These are phyloP conservation scores for Colletotrichum liriopes DNA, from an alignment of 2,329 filamentous ascomycete species.

Conservation along the genomic window DNA sequence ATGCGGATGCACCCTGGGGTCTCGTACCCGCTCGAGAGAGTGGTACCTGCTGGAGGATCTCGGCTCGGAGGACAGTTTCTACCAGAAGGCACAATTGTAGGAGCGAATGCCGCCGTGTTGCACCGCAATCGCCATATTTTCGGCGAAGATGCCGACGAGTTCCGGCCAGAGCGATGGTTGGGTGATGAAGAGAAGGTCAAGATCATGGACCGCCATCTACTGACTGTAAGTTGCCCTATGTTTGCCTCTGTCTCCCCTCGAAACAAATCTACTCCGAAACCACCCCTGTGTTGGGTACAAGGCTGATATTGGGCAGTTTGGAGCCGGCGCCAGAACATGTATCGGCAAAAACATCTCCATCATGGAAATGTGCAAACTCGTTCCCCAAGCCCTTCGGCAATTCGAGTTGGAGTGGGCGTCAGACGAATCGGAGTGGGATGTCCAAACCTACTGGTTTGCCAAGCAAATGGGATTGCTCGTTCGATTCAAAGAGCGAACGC, in stretches of 20 bases:
- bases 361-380: constrained; percentile 24
- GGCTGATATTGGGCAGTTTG: constrained; percentile 3
- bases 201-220: background rate
- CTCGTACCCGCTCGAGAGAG: constrained; percentile 60
- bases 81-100: constrained; percentile 52
- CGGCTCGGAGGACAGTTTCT: constrained; percentile 50
- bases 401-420: constrained; percentile 20
- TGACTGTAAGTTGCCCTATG: background rate
- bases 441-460: constrained; percentile 17
- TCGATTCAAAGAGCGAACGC: constrained; percentile 6
- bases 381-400: constrained; percentile 6
- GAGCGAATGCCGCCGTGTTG: constrained; percentile 55
- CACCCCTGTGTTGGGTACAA: background rate
- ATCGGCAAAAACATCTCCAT: constrained; percentile 29
- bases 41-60: constrained; percentile 58
- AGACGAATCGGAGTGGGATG: constrained; percentile 9
- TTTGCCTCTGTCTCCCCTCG: too few species aligned
- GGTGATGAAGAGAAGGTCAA: constrained; percentile 46
- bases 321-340: constrained; percentile 18
- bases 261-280: too few species aligned
- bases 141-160: constrained; percentile 59
- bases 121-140: constrained; percentile 56
- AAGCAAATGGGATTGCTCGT: constrained; percentile 20
- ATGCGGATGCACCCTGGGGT: constrained; percentile 62
- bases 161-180: constrained; percentile 59